Evolutionary conservation across 2,329 filamentous ascomycete genomes (phyloP).

Genomic region (Albophoma yamanashiensis): DNA sequence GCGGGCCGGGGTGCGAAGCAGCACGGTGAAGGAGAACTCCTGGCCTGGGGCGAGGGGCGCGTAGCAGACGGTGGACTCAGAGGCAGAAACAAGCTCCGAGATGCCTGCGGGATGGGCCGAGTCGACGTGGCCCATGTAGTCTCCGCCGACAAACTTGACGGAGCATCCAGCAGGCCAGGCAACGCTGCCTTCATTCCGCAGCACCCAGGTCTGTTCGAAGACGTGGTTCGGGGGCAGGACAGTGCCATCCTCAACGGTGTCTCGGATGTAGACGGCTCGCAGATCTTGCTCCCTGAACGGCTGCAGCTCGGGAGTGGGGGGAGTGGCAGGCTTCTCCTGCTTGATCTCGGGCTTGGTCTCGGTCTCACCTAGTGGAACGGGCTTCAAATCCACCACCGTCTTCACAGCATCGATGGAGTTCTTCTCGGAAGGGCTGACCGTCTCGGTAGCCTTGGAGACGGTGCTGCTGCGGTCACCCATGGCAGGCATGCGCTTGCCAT

Average conservation of each 20-base stretch:
- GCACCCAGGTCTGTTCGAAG: conserved; percentile 85
- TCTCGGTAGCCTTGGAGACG: conserved; percentile 39
- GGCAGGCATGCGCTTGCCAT: conserved; percentile 51
- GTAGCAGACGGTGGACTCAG: conserved; percentile 70
- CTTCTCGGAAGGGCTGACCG: conserved; percentile 29
- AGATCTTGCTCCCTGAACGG: conserved; percentile 20
- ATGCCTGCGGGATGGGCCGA: conserved; percentile 69
- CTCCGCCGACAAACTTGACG: conserved; percentile 84
- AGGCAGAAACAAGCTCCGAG: conserved; percentile 64
- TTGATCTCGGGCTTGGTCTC: conserved; percentile 15
- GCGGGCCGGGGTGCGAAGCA: conserved; percentile 69
- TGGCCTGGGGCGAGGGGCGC: conserved; percentile 61
- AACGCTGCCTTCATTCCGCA: conserved; percentile 70
- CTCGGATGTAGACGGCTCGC: conserved; percentile 58
- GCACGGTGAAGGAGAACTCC: conserved; percentile 69
- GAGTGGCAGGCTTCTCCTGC: conserved; percentile 10
- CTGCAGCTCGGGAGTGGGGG: conserved; percentile 9
- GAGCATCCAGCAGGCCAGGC: conserved; percentile 84
- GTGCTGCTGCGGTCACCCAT: conserved; percentile 55
- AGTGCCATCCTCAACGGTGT: conserved; percentile 71
- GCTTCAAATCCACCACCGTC: conserved; percentile 64
- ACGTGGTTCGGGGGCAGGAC: conserved; percentile 56
- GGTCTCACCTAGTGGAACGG: conserved; percentile 28
- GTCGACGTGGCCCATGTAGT: conserved; percentile 92
- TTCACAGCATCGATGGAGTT: conserved; percentile 45